Conservation (phyloP, 2,329 filamentous ascomycete genomes). For the Metarhizium anisopliae region DNA sequence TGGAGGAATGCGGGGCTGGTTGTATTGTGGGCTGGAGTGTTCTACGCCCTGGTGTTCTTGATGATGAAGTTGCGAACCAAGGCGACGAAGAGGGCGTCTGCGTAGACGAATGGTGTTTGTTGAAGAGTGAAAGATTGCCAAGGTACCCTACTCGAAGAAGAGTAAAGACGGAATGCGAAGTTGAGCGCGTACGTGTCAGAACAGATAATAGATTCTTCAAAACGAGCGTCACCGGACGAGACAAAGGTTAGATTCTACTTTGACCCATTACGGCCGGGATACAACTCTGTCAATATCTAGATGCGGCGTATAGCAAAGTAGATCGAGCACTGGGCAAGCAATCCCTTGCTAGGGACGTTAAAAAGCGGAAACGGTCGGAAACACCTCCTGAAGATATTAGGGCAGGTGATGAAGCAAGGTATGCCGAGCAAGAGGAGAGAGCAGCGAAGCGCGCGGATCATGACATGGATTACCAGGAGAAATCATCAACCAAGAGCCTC, state of each 20-base stretch:
- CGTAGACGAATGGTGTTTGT: not conserved
- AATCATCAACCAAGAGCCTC: not conserved
- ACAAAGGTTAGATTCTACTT: not conserved
- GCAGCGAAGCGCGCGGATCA: not conserved
- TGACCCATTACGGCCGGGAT: not conserved
- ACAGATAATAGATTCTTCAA: not conserved
- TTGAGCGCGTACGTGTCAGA: not conserved
- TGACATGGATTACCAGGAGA: not conserved
- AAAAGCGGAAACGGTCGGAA: not conserved
- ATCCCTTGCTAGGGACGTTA: not conserved
- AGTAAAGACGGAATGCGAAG: not conserved
- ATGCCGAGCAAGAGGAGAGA: not conserved
- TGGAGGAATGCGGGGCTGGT: conserved; percentile 53
- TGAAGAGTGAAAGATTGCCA: not conserved
- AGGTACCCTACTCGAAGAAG: not conserved
- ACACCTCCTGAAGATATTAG: not conserved
- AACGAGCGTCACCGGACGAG: not conserved
- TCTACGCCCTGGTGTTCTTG: conserved; percentile 38
- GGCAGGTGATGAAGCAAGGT: not conserved
- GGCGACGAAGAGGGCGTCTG: conserved; percentile 33
- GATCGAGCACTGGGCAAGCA: not conserved
- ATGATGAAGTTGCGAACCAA: conserved; percentile 41
- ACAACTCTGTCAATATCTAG: not conserved
- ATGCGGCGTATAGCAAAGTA: not conserved
- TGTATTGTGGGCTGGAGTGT: conserved; percentile 43